Conservation (phyloP, 2,329 filamentous ascomycete genomes). For the Trichoderma polysporum region DNA sequence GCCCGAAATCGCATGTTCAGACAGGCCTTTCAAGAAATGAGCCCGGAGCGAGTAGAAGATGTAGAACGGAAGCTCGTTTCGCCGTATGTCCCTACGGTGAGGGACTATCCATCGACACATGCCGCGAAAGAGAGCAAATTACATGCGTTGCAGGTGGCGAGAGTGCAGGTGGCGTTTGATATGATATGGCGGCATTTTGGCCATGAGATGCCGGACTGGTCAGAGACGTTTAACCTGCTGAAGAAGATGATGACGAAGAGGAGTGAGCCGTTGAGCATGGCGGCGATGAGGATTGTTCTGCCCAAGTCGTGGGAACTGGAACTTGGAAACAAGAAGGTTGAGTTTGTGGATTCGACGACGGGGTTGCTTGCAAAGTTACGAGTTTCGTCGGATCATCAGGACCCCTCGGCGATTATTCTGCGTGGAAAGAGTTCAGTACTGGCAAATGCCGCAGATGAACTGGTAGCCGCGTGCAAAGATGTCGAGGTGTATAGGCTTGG, state of each 20-base stretch:
- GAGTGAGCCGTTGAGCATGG: constrained; percentile 35
- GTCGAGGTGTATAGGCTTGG: constrained; percentile 40
- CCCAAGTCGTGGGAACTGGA: constrained; percentile 37
- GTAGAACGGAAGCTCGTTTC: constrained; percentile 28
- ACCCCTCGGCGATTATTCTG: constrained; percentile 34
- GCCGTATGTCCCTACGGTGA: constrained; percentile 31
- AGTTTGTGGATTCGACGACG: constrained; percentile 37
- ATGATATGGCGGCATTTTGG: constrained; percentile 34
- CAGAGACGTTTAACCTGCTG: constrained; percentile 39
- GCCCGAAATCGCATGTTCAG: constrained; percentile 32
- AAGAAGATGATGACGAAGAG: constrained; percentile 37
- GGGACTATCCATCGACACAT: constrained; percentile 30
- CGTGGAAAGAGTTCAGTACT: constrained; percentile 35
- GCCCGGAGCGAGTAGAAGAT: constrained; percentile 23
- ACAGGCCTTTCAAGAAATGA: constrained; percentile 31
- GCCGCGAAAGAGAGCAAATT: constrained; percentile 28
- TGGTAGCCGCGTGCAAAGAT: constrained; percentile 32
- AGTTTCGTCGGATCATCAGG: constrained; percentile 34
- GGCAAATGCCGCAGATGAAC: constrained; percentile 37
- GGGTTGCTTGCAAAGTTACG: constrained; percentile 36
- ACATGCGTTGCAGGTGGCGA: constrained; percentile 29
- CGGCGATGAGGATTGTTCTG: constrained; percentile 39
- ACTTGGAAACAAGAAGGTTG: constrained; percentile 35
- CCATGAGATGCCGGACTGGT: constrained; percentile 40
- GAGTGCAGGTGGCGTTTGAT: constrained; percentile 40